Evolutionary conservation across 2,329 filamentous ascomycete genomes (phyloP), one percentile per base, ranked within the genome.

Genomic region (Penicillium sp.): DNA sequence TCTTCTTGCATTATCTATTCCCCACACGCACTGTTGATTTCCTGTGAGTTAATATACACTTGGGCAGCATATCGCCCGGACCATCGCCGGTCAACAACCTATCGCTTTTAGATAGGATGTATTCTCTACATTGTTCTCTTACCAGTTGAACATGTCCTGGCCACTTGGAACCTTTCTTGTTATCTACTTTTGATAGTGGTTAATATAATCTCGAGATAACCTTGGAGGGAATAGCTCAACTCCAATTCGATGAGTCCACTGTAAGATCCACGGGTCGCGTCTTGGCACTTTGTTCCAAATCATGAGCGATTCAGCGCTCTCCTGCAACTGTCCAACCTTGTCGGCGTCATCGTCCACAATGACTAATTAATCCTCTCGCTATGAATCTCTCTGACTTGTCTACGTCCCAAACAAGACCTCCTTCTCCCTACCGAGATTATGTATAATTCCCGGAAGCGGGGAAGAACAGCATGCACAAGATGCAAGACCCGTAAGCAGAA

Each of bases 401-500:
- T 23, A 59, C 64, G 15, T 30, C 60, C 23, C 69, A 70, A 58
- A 66, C 67, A 21, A 70, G 66, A 56, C 52, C 55, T 21, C 64
- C 68, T 58, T 70, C 70, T n/a, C 63, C 64, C 17, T 68, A 70
- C 6, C 68, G 66, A 62, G 73, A 76, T 49, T 64, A 75, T 26
- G 26, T 26, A 26, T 56, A 81, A 81, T 62, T 78, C 78, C n/a
- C 75, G 79, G 23, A 82, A 82, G 66, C 76, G 80, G 56, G 78
- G 76, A 19, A 73, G 80, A 38, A 82, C 79, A 1, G 79, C 79
- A 8, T 82, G 79, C 59, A 79, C 79, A 46, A 76, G 79, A 63
- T 82, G 79, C 71, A 82, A 82, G 66, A 77, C 71, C 21, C 73
- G 79, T 56, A 82, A 82, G 63, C 80, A 82, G 65, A 81, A 76